A percentile compares a stretch with the other conserved stretches of the same genome.
Evolutionary conservation across 768 basidiomycete species (phyloP).

Genomic region (Kwoniella sp.): DNA sequence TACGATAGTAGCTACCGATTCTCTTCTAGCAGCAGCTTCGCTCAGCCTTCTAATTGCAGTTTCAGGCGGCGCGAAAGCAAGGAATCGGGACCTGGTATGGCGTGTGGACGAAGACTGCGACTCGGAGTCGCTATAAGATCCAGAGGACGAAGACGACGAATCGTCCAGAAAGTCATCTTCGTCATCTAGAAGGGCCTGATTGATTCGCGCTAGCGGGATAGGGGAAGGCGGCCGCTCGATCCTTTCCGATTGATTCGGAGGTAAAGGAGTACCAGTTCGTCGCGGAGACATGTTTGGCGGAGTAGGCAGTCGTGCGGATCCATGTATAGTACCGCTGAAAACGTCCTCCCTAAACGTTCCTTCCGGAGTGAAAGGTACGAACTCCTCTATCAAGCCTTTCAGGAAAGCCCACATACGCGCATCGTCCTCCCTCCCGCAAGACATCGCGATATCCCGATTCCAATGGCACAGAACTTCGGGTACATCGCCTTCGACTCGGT

Average conservation of each 20-base stretch:
- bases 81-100: slow-evolving; percentile 6
- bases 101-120: background rate
- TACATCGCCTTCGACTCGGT: slow-evolving; percentile 40
- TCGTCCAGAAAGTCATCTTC: slow-evolving; percentile 26
- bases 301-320: slow-evolving; percentile 13
- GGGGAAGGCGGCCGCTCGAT: slow-evolving; percentile 10
- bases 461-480: slow-evolving; percentile 40
- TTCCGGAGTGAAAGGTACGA: slow-evolving; percentile 23
- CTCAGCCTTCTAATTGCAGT: background rate
- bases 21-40: slow-evolving; percentile 5
- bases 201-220: slow-evolving; percentile 29
- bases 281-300: slow-evolving; percentile 25
- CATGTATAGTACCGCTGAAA: slow-evolving; percentile 23
- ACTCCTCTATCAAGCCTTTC: slow-evolving; percentile 39
- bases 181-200: slow-evolving; percentile 18
- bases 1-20: slow-evolving; percentile 6
- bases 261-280: slow-evolving; percentile 1
- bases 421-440: slow-evolving; percentile 43
- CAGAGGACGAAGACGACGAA: slow-evolving; percentile 6
- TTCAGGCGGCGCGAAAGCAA: slow-evolving; percentile 27
- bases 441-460: slow-evolving; percentile 45
- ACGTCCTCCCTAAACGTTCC: slow-evolving; percentile 35
- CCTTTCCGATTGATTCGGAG: slow-evolving; percentile 2
- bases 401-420: slow-evolving; percentile 44
- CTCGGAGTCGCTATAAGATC: slow-evolving; percentile 21